phyloP scores from a whole-genome alignment of 495 filamentous ascomycete genomes.

The Aspergillus saccharolyticus region DNA sequence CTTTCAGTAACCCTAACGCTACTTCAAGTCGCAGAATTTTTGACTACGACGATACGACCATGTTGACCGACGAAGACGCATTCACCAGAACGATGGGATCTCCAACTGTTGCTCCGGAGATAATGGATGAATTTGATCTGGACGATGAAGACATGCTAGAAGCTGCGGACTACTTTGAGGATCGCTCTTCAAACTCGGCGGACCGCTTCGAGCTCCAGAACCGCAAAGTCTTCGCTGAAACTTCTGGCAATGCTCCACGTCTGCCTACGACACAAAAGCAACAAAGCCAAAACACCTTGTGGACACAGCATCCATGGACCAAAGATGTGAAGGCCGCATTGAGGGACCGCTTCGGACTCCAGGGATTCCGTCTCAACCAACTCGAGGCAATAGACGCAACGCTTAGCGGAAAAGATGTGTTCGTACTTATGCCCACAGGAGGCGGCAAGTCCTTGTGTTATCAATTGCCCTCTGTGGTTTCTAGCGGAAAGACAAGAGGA shows the following conservation, averaged over 20 bases:
- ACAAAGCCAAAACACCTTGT: conserved; percentile 32
- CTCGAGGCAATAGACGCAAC: conserved; percentile 95
- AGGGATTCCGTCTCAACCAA: conserved; percentile 84
- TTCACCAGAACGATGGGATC: conserved; percentile 49
- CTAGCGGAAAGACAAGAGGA: conserved; percentile 71
- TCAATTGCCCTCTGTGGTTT: conserved; percentile 85
- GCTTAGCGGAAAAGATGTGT: conserved; percentile 76
- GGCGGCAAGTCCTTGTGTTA: conserved; percentile 97
- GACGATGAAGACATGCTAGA: conserved; percentile 68
- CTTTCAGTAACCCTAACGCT: conserved; percentile 6
- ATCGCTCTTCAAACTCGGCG: conserved; percentile 28
- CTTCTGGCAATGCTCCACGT: conserved; percentile 45
- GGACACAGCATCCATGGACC: conserved; percentile 66
- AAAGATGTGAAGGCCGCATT: conserved; percentile 73
- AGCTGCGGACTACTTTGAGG: conserved; percentile 52
- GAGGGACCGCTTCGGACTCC: conserved; percentile 74
- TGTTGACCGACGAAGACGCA: conserved; percentile 25
- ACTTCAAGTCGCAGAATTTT: conserved; percentile 6
- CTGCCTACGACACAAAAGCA: conserved; percentile 31
- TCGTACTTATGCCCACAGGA: conserved; percentile 96
- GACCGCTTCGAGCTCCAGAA: conserved; percentile 22
- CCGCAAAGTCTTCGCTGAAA: conserved; percentile 51
- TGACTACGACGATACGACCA: conserved; percentile 19
- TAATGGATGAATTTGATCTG: conserved; percentile 59
- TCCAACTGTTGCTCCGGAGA: conserved; percentile 22